Percentiles rank a stretch among this genome's conserved stretches.
Conservation (phyloP, 1,284 basidiomycete genomes). For the Cutaneotrichosporon mucoides region DNA sequence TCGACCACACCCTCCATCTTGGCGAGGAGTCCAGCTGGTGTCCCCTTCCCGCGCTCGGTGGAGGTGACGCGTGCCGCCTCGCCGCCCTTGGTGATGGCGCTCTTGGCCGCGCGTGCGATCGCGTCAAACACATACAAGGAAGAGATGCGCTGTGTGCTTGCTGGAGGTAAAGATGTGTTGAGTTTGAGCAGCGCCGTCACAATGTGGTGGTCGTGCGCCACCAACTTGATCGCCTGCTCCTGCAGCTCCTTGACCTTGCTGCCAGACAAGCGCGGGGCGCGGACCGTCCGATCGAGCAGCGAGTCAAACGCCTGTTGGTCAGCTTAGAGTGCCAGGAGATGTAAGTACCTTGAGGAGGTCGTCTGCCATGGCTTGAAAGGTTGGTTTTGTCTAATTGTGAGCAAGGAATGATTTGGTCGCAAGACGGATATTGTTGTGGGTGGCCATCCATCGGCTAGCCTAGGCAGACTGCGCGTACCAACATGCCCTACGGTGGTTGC, state of each 20-base stretch:
- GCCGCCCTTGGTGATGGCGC: constrained; percentile 62
- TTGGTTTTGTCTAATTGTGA: not conserved
- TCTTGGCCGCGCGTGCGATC: constrained; percentile 72
- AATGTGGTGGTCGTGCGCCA: constrained; percentile 76
- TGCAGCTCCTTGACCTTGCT: constrained; percentile 74
- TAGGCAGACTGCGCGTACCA: no score
- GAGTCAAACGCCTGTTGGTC: constrained; percentile 66
- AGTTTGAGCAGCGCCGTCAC: constrained; percentile 78
- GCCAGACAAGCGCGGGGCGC: constrained; percentile 72
- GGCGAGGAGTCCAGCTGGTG: constrained; percentile 68
- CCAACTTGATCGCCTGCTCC: constrained; percentile 65
- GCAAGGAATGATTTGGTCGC: not conserved
- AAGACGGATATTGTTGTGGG: not conserved
- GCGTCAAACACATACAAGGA: constrained; percentile 89
- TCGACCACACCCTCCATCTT: constrained; percentile 83
- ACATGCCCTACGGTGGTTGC: no score
- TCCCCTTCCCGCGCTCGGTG: constrained; percentile 57
- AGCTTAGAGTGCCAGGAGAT: constrained; percentile 2
- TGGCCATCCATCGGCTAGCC: no score
- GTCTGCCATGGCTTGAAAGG: constrained; percentile 1
- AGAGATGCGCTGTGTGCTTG: constrained; percentile 60
- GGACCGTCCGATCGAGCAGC: constrained; percentile 70
- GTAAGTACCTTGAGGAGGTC: constrained; percentile 2
- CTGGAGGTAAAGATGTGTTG: constrained; percentile 66
- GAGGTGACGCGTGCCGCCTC: constrained; percentile 47